These are phyloP conservation scores for Aspergillus sparsus DNA, from an alignment of 495 filamentous ascomycete species.

Conservation along the genomic window DNA sequence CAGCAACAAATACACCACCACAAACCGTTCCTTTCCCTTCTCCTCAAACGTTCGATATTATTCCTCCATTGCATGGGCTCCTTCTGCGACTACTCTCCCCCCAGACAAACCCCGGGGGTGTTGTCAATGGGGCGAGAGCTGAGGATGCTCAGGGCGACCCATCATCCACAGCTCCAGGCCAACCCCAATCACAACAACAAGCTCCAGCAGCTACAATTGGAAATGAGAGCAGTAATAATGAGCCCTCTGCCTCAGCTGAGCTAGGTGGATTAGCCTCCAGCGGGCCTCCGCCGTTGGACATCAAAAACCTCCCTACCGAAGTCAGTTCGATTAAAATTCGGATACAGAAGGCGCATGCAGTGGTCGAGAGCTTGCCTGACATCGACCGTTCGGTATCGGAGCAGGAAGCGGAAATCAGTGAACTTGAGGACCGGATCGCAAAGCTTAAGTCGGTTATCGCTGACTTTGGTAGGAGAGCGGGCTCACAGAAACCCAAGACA, in stretches of 20 bases:
- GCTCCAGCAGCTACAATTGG: constrained; percentile 19
- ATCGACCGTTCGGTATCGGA: constrained; percentile 70
- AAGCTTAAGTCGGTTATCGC: constrained; percentile 57
- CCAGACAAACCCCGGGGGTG: constrained; percentile 18
- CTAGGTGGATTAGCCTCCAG: constrained; percentile 33
- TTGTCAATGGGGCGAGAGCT: constrained; percentile 22
- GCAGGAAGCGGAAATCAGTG: constrained; percentile 76
- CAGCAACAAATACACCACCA: constrained; percentile 46
- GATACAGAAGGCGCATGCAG: constrained; percentile 71
- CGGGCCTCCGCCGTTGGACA: constrained; percentile 54
- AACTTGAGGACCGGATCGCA: constrained; percentile 67
- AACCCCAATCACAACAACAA: constrained; percentile 32
- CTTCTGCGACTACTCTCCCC: constrained; percentile 67
- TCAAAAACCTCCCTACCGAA: constrained; percentile 76
- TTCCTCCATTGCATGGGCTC: constrained; percentile 78
- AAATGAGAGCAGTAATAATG: constrained; percentile 21
- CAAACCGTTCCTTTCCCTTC: constrained; percentile 54
- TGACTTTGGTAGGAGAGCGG: constrained; percentile 45
- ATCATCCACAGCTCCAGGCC: constrained; percentile 25
- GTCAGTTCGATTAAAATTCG: constrained; percentile 75
- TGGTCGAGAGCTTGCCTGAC: constrained; percentile 72
- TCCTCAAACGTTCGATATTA: constrained; percentile 72
- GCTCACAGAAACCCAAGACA: constrained; percentile 21
- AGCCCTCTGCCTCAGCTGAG: constrained; percentile 26
- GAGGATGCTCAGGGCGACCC: constrained; percentile 30